Evolutionary conservation across 352 stramenopile genomes (phyloP), one percentile per base, ranked within the genome.

Genomic region (Phytophthora sp.): DNA sequence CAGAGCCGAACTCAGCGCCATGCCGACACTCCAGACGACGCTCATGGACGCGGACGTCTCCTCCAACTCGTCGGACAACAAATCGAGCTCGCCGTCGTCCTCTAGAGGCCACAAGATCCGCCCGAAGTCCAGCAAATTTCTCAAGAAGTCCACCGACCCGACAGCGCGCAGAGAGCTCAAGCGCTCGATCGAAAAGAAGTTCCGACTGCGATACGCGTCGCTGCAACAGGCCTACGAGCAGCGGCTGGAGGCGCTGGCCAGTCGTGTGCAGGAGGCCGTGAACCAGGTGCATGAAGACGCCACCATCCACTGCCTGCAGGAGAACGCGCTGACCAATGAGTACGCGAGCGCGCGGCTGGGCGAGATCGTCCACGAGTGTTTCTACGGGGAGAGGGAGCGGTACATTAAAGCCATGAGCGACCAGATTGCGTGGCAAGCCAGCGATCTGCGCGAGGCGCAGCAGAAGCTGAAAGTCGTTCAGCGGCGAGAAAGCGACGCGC

Each of bases 171-270:
- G 69, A 49, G 71, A 85, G 35, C 55, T 83, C 35, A 87, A 87
- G 56, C 80, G 76, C 32, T 74, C 69, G 10, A 70, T 81, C 8
- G 83, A 93, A 68, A 78, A 82, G 49, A 91, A 90, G 59, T 94
- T 91, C 49, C 70, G 76, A 10, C 62, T 85, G 31, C 85, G 85
- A 4, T 94, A 94, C 59, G 37, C 75, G 12, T 66, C 76, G n/a
- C 66, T 94, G 23, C 82, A 94, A 39, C 67, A 80, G 15, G 79
- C 81, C 15, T 94, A 94, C 32, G 85, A 94, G 56, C 77, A 85
- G 50, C 75, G 85, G 0, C 62, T 94, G 32, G 77, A 87, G 34
- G 76, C 68, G 48, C 70, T 94, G 8, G 77, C 79, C 5, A 42
- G 51, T 26, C 77, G 83, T 48, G 69, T 92, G 27, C 70, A 86